Evolutionary conservation across 371 early-diverging fungal species (phyloP), one percentile per base, ranked within the genome.

Genomic region (Mortierella sp.): DNA sequence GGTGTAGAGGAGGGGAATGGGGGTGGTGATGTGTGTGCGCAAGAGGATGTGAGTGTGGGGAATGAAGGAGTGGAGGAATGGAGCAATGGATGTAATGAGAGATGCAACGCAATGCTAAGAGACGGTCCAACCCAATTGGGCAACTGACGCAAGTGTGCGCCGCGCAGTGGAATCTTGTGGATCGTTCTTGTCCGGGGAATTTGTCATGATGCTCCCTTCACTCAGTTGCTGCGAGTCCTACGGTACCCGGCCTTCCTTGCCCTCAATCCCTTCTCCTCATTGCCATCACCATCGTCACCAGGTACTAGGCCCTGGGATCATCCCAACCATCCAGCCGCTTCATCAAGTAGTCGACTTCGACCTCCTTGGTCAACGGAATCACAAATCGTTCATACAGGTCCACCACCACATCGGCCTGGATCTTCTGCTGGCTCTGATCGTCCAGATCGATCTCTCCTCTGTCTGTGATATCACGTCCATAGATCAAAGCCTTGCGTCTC

Each of bases 321-420:
- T 69, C 54, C 63, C 67, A 71, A 46, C 68, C 66, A 57, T 82
- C 79, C 61, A 82, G 63, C 67, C 98, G 83, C 48, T 83, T 76
- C 62, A 97, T 67, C 61, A 98, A 81, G 64, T 98, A 98, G 43
- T 94, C 93, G 17, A 98, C 93, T 79, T 98, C 98, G 19, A 98
- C 98, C 44, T 91, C 85, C 67, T 94, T 94, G 22, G 95, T 95
- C 67, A 94, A 68, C 2, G 95, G 94, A 52, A 94, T 93, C 17
- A 97, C 94, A 79, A 88, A 94, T 63, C 89, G 83, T 59, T 94
- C 89, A 80, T 98, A 98, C 53, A 97, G 79, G 37, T 93, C 85
- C 3, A 93, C 94, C 2, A 98, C 95, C 7, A 91, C 81, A 52
- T 95, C 90, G 1, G 90, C 85, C 27, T 85, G 84, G 54, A 94